A percentile compares a stretch with the other conserved stretches of the same genome.
Evolutionary conservation across 1,284 basidiomycete genomes (phyloP).

Genomic region (Cutaneotrichosporon cavernicola): DNA sequence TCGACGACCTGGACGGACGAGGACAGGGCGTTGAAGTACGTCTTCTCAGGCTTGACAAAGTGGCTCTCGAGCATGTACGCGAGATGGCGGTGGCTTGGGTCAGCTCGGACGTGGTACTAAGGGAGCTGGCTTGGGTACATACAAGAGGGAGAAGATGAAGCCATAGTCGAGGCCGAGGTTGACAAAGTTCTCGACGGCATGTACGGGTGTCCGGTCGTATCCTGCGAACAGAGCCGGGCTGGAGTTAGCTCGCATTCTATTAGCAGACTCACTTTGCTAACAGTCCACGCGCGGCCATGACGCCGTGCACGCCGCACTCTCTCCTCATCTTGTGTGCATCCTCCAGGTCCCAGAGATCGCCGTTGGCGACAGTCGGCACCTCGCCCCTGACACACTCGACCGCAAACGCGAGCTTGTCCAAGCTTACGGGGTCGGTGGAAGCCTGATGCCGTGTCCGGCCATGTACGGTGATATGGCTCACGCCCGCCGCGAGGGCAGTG

Average conservation of each 20-base stretch:
- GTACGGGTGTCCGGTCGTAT: constrained; percentile 56
- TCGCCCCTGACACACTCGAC: constrained; percentile 56
- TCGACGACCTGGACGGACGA: constrained; percentile 57
- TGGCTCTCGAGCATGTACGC: constrained; percentile 61
- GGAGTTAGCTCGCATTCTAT: not conserved
- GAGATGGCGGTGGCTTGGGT: constrained; percentile 54
- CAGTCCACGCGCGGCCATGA: constrained; percentile 62
- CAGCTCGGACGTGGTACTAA: not conserved
- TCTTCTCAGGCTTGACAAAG: constrained; percentile 55
- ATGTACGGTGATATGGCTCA: constrained; percentile 59
- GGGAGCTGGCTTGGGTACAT: constrained; percentile 24
- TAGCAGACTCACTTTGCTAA: constrained; percentile 59
- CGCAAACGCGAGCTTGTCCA: constrained; percentile 59
- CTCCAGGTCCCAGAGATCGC: constrained; percentile 58
- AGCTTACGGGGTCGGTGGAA: constrained; percentile 58
- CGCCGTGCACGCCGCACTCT: constrained; percentile 57
- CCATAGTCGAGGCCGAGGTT: constrained; percentile 56
- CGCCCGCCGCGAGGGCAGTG: constrained; percentile 50
- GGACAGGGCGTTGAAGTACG: constrained; percentile 58
- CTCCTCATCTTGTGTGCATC: constrained; percentile 56
- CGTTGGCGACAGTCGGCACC: constrained; percentile 61
- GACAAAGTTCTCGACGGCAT: constrained; percentile 58
- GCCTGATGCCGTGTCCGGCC: constrained; percentile 61
- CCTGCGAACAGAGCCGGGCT: constrained; percentile 59
- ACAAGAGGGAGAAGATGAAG: constrained; percentile 58